phyloP scores from a whole-genome alignment of 1,284 basidiomycete species.

The Naganishia albida region DNA sequence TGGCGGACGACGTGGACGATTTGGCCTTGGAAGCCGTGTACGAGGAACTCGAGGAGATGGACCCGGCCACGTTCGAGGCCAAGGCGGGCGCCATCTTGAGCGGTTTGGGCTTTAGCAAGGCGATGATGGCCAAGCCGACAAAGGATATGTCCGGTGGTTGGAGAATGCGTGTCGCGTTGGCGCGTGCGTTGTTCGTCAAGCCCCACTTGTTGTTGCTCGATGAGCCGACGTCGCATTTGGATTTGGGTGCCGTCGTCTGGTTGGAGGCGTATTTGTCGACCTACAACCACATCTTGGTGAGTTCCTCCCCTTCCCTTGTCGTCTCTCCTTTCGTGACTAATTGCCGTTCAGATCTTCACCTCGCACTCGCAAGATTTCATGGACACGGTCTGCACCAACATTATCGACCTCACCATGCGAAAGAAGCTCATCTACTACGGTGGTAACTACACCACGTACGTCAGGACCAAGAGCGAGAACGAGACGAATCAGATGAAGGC shows the following conservation, averaged over 20 bases:
- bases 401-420: conserved; percentile 83
- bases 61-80: conserved; percentile 90
- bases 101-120: conserved; percentile 87
- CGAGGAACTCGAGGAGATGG: conserved; percentile 96
- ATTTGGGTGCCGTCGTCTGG: conserved; percentile 98
- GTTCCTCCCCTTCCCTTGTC: neutral
- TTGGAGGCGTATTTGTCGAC: conserved; percentile 95
- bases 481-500: conserved; percentile 99
- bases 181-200: conserved; percentile 93
- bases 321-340: conserved; percentile 37
- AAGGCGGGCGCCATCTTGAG: conserved; percentile 95
- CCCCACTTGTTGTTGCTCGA: conserved; percentile 92
- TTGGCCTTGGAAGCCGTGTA: conserved; percentile 81
- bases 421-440: conserved; percentile 78
- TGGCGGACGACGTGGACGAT: conserved; percentile 88
- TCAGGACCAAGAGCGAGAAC: conserved; percentile 94
- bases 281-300: conserved; percentile 95
- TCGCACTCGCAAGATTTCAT: conserved; percentile 98
- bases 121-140: conserved; percentile 95
- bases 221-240: conserved; percentile 67
- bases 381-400: conserved; percentile 95
- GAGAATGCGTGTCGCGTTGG: conserved; percentile 98
- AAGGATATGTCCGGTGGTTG: conserved; percentile 99
- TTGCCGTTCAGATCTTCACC: conserved; percentile 40
- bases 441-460: conserved; percentile 96